Evolutionary conservation across 768 basidiomycete species (phyloP).

Genomic region (Lactarius hatsudake): DNA sequence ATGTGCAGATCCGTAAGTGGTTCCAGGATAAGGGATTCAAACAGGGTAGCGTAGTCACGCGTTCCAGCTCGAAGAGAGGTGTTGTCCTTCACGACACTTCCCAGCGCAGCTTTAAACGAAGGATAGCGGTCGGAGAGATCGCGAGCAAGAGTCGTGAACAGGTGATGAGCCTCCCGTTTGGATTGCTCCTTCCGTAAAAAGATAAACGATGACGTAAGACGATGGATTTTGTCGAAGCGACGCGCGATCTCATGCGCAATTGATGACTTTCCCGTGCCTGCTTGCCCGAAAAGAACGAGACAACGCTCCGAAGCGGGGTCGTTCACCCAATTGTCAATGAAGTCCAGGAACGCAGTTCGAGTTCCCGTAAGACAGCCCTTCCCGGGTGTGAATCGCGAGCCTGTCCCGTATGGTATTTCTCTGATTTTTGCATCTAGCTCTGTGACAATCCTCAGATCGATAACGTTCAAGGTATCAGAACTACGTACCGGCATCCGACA

Average conservation of each 20-base stretch:
- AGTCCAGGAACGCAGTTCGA: background rate
- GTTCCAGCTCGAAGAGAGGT: background rate
- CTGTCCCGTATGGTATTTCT: background rate
- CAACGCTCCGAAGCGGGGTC: background rate
- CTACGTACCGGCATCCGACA: background rate
- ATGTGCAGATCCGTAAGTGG: background rate
- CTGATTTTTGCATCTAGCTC: background rate
- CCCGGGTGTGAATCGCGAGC: background rate
- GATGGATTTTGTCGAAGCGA: background rate
- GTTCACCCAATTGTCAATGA: background rate
- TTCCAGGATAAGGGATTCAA: background rate
- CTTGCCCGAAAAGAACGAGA: background rate
- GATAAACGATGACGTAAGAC: background rate
- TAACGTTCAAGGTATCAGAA: background rate
- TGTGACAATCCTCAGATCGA: background rate
- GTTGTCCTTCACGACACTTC: background rate
- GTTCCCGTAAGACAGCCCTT: conserved; percentile 1
- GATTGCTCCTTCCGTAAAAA: background rate
- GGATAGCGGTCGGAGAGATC: background rate
- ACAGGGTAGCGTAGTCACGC: background rate
- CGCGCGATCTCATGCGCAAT: background rate
- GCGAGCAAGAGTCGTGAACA: background rate
- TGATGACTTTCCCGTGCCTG: background rate
- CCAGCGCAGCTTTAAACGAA: background rate
- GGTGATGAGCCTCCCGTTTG: background rate